A percentile compares a stretch with the other conserved stretches of the same genome.
phyloP scores from a whole-genome alignment of 2,329 filamentous ascomycete genomes.

The Colletotrichum acutatum region DNA sequence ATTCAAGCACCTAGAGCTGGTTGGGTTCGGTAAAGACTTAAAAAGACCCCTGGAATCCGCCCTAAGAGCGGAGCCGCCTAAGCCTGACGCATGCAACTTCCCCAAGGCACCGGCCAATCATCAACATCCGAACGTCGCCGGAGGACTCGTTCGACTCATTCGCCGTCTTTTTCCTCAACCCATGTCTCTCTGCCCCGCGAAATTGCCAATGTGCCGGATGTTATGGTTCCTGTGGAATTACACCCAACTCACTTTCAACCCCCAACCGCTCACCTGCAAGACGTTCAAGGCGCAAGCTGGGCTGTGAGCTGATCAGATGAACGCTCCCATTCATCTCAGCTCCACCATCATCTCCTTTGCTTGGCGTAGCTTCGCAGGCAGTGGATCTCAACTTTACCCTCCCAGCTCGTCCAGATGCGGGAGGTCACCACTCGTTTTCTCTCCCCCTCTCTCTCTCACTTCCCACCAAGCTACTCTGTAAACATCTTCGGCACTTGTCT shows the following conservation, averaged over 20 bases:
- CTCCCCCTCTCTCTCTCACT: not conserved
- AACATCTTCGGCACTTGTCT: not conserved
- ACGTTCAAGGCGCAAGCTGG: not conserved
- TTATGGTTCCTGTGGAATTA: not conserved
- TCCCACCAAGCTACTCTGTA: not conserved
- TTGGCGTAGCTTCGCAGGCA: not conserved
- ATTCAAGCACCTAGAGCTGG: not conserved
- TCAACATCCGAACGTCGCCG: conserved; percentile 23
- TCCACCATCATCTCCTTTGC: not conserved
- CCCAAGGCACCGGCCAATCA: conserved; percentile 17
- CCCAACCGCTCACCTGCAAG: not conserved
- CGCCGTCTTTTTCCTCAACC: not conserved
- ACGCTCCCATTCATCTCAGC: not conserved
- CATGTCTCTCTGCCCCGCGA: not conserved
- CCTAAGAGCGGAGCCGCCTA: conserved; percentile 26
- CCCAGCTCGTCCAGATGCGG: conserved; percentile 4
- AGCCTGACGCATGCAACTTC: conserved; percentile 1
- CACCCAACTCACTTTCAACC: not conserved
- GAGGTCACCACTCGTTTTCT: not conserved
- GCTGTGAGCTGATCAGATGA: not conserved
- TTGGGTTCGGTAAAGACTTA: not conserved
- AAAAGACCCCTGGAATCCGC: conserved; percentile 15
- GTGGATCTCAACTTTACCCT: not conserved
- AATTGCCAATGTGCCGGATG: not conserved
- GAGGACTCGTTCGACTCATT: conserved; percentile 4